Evolutionary conservation across 208 protist genomes (phyloP).

Genomic region (Crithidia brevicula): DNA sequence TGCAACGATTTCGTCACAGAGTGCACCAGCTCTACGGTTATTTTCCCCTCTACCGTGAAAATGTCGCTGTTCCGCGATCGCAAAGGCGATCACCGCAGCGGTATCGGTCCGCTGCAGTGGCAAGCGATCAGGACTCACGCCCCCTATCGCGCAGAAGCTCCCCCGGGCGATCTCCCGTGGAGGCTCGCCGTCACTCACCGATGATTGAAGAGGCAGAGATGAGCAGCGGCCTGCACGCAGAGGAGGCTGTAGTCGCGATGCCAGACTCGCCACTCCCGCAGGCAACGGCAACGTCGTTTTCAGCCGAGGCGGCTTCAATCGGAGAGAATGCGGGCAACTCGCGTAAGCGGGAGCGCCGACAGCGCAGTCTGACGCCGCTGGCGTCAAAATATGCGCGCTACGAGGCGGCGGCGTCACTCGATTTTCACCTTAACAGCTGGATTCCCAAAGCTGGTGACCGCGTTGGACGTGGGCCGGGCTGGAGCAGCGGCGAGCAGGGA

Average conservation of each 20-base stretch:
- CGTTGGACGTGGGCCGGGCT: constrained; percentile 77
- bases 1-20: constrained; percentile 73
- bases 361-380: constrained; percentile 15
- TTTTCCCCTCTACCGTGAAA: constrained; percentile 31
- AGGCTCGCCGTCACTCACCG: neutral
- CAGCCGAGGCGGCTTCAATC: neutral
- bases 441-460: constrained; percentile 60
- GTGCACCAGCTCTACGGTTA: constrained; percentile 68
- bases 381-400: constrained; percentile 12
- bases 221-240: neutral
- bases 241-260: neutral
- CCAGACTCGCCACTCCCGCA: constrained; percentile 32
- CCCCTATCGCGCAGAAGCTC: constrained; percentile 22
- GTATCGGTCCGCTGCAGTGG: constrained; percentile 30
- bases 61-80: neutral
- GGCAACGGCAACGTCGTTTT: constrained; percentile 12
- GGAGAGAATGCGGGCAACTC: neutral
- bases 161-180: constrained; percentile 16
- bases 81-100: constrained; percentile 27
- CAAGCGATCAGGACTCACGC: constrained; percentile 30
- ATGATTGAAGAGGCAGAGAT: neutral
- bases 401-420: constrained; percentile 6
- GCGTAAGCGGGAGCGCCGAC: constrained; percentile 17
- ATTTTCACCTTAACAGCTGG: constrained; percentile 43
- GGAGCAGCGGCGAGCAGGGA: constrained; percentile 64